Evolutionary conservation across 345 rosid genomes (phyloP).

Genomic region (Excoecaria cochinchinensis): DNA sequence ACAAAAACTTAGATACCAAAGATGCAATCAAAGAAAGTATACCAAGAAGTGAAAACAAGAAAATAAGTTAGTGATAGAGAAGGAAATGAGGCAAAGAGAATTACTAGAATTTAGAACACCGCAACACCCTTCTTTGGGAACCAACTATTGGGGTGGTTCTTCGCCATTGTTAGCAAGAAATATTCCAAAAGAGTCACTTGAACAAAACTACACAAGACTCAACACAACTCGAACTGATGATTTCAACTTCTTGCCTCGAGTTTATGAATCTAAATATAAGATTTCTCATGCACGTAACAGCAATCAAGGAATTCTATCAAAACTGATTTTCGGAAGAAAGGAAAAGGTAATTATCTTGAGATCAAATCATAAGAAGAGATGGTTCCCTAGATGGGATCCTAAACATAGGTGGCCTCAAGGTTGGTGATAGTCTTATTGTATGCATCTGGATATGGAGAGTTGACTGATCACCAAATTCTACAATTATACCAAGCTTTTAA

Average conservation of each 20-base stretch:
- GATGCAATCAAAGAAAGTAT: background rate
- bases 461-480: too few relatives aligned
- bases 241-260: constrained; percentile 30
- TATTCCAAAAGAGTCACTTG: constrained; percentile 52
- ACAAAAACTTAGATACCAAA: background rate
- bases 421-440: constrained; percentile 35
- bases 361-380: constrained; percentile 27
- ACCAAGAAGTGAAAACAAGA: background rate
- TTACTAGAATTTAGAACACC: constrained; percentile 50
- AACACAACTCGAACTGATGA: constrained; percentile 30
- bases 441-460: background rate
- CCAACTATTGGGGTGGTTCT: constrained; percentile 59
- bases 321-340: constrained; percentile 15
- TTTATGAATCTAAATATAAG: constrained; percentile 6
- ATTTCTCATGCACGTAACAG: constrained; percentile 11
- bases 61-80: background rate
- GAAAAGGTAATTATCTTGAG: constrained; percentile 24
- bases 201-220: constrained; percentile 46
- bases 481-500: too few relatives aligned
- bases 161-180: constrained; percentile 59
- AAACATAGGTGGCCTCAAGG: constrained; percentile 60
- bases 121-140: constrained; percentile 50
- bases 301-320: constrained; percentile 27
- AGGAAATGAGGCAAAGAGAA: constrained; percentile 33
- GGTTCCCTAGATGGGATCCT: constrained; percentile 53